Base-by-base conservation (phyloP, 2,329 filamentous ascomycete species). In the Tolypocladium ovalisporum region DNA sequence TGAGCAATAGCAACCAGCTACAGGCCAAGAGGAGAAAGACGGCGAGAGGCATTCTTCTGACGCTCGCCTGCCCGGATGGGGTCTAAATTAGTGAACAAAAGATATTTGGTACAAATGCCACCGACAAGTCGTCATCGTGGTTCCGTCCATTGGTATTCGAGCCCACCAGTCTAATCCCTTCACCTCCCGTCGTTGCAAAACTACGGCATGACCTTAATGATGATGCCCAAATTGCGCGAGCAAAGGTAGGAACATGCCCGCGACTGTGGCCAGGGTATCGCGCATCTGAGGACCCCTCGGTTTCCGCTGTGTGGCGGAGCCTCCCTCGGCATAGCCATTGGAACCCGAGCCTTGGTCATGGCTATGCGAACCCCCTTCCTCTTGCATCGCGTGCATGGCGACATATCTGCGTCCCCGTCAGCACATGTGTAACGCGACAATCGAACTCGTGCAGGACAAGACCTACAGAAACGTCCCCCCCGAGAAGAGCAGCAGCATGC, bases 311-410 rank as follows among this genome's bases (percentile, higher is more conserved):
- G 74, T 65, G 39, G 69, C 57, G 19, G 70, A 65, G 53, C 68
- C 71, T 3, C 73, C 73, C 24, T 86, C 82, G 8, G 75, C 65
- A 66, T 83, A 84, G 55, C 84, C 79, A 60, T 86, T 84, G 39
- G 72, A 67, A 6, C 69, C 66, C 0, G 71, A 65, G 55, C 75
- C 71, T 58, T 81, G 76, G n/a, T 83, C 76, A 61, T 85, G 78
- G 55, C 75, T 71, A 35, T 79, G 74, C 2, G 73, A 69, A 10
- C 73, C 71, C 55, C 78, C 75, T 27, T 86, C 83, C 66, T 96
- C 92, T 68, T 95, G 89, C 90, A 97, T 96, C 1, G 92, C 91
- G 68, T 99, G 94, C 92, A 97, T 97, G 1, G 94, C 94, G 49
- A 99, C 94, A 67, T 97, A 96, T 65, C 90, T 95, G 35, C 37